phyloP scores from a whole-genome alignment of 352 stramenopile species.

The Globisporangium mamillatum region DNA sequence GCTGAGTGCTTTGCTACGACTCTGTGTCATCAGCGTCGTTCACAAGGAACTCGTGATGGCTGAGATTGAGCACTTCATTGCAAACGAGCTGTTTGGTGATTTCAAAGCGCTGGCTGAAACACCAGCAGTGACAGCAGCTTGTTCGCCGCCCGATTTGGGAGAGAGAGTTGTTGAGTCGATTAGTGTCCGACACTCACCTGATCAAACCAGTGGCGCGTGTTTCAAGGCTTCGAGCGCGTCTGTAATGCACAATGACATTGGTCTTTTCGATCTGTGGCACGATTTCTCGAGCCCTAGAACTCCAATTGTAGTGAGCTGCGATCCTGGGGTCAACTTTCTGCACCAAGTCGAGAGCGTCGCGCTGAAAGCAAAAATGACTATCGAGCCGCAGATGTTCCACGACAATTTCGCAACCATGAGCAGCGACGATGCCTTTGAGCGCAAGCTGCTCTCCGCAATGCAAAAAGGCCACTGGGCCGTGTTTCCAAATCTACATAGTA shows the following conservation, averaged over 20 bases:
- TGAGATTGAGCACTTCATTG: conserved; percentile 31
- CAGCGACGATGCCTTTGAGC: conserved; percentile 30
- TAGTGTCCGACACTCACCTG: background rate
- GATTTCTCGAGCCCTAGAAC: conserved; percentile 32
- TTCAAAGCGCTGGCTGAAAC: background rate
- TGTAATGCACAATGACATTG: background rate
- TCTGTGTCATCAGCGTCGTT: conserved; percentile 28
- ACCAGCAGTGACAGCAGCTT: background rate
- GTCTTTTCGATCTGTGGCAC: conserved; percentile 28
- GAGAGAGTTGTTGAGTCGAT: background rate
- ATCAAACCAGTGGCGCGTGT: background rate
- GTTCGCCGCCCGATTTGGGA: background rate
- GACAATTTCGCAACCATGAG: conserved; percentile 5
- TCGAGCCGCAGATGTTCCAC: conserved; percentile 23
- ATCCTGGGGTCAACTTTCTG: conserved; percentile 34
- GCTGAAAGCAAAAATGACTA: conserved; percentile 26
- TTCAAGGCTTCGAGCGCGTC: background rate
- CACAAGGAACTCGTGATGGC: conserved; percentile 24
- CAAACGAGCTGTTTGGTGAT: background rate
- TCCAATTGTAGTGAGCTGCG: conserved; percentile 33
- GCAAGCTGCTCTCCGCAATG: conserved; percentile 31
- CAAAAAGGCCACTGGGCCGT: conserved; percentile 58
- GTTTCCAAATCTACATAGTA: conserved; percentile 34
- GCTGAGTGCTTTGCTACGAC: conserved; percentile 15
- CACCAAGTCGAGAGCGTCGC: conserved; percentile 32